Conservation (phyloP, 1,284 basidiomycete species). For the Tilletia indica region DNA sequence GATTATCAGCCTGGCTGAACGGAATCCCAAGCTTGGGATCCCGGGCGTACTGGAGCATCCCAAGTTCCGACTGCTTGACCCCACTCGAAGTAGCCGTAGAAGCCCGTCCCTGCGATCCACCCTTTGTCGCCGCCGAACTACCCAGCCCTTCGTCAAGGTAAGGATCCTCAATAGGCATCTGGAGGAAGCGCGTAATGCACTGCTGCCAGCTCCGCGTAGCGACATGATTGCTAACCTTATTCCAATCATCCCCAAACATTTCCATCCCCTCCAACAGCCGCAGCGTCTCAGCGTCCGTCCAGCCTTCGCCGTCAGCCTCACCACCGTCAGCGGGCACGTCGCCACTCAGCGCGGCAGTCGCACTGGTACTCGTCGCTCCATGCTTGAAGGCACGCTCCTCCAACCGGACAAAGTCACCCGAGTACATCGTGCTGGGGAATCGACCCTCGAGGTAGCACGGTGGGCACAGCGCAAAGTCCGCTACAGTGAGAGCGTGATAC, state of each 20-base stretch:
- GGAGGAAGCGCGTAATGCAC: constrained; percentile 92
- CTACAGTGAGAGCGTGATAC: constrained; percentile 85
- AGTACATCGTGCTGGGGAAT: constrained; percentile 93
- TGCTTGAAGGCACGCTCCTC: constrained; percentile 61
- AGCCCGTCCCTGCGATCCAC: not conserved
- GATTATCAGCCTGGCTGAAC: constrained; percentile 92
- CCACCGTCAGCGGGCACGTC: constrained; percentile 52
- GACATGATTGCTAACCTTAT: constrained; percentile 84
- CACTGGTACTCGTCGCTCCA: constrained; percentile 14
- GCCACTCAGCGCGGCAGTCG: constrained; percentile 19
- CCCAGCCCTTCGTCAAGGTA: constrained; percentile 64
- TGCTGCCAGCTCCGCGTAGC: constrained; percentile 86
- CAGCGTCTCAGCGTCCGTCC: constrained; percentile 88
- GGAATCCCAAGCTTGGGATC: constrained; percentile 60
- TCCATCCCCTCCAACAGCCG: constrained; percentile 89
- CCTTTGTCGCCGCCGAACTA: not conserved
- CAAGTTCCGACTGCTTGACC: constrained; percentile 61
- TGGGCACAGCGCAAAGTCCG: constrained; percentile 70
- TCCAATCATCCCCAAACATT: constrained; percentile 98
- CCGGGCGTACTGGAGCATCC: constrained; percentile 68
- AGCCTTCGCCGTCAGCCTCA: constrained; percentile 65
- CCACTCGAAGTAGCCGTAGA: not conserved
- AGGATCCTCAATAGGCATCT: constrained; percentile 92
- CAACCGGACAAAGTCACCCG: constrained; percentile 93
- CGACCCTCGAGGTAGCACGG: constrained; percentile 89